Evolutionary conservation across 2,329 filamentous ascomycete genomes (phyloP), one percentile per base, ranked within the genome.

Genomic region (Knoxdaviesia capensis): DNA sequence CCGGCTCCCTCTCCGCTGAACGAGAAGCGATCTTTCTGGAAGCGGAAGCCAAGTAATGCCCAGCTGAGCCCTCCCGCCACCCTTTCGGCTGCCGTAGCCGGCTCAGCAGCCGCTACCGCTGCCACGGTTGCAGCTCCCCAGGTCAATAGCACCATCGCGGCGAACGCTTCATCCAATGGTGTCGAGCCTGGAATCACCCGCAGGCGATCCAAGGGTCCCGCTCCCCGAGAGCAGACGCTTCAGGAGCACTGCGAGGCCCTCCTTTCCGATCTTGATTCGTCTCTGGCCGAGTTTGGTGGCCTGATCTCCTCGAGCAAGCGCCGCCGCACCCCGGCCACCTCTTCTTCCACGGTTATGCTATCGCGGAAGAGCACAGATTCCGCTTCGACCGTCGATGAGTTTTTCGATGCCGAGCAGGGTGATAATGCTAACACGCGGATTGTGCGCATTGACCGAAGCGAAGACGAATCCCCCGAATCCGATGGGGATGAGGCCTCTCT

Each of bases 361-460:
- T 61, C 64, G 6, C 62, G 69, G 34, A 66, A 70, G 52, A 94
- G 86, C 53, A 73, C 92, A 42, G 87, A 94, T 47, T 93, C 86
- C 0, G 69, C 77, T 31, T 70, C 71, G 28, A 80, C 82, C 2
- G 72, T 72, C 2, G 83, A 93, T 44, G 88, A 96, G 55, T 98
- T 96, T 60, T 98, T 94, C 51, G 90, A 98, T 56, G 90, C 90
- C 1, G 77, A 80, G 52, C 79, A 75, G 41, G 77, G 71, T 10
- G 66, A 66, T 45, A 71, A 72, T 49, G 64, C 60, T 29, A 62
- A 62, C 10, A 76, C 78, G 6, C 77, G 82, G 43, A 66, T 94
- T 6, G 65, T 93, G 47, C 77, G 77, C 40, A 88, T 94, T 41
- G 59, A 65, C 45, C 74, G 71, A 38, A 83, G 75, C 52, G 81